Evolutionary conservation across 148 eudicot species (phyloP).

Genomic region (Arctostaphylos glauca): DNA sequence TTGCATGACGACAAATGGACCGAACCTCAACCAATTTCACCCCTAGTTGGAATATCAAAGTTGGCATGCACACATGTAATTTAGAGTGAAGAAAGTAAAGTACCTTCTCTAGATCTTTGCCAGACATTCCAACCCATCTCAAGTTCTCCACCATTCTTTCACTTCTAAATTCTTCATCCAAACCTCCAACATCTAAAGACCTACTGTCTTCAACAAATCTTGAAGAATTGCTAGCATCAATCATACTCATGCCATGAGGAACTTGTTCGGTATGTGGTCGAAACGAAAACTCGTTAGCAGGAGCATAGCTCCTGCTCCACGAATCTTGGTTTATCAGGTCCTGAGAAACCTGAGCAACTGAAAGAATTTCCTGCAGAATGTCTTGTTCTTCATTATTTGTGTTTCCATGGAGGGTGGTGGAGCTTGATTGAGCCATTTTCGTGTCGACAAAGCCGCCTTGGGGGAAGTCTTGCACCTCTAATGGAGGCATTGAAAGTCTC

Average conservation of each 20-base stretch:
- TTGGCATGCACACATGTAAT: neutral
- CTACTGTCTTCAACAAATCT: conserved; percentile 30
- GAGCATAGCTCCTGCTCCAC: conserved; percentile 29
- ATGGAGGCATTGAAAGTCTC: conserved; percentile 67
- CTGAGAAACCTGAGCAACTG: conserved; percentile 70
- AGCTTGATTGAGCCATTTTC: conserved; percentile 37
- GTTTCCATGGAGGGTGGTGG: conserved; percentile 20
- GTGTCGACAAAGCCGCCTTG: conserved; percentile 29
- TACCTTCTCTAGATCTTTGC: conserved; percentile 56
- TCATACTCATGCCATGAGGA: neutral
- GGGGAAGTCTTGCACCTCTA: conserved; percentile 64
- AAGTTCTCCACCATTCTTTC: conserved; percentile 61
- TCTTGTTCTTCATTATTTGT: conserved; percentile 30
- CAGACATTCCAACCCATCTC: conserved; percentile 67
- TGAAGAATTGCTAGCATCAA: conserved; percentile 14
- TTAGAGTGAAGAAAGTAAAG: neutral
- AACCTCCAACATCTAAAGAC: conserved; percentile 35
- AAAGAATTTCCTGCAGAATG: conserved; percentile 59
- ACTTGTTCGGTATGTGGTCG: neutral
- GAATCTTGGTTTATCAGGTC: conserved; percentile 33
- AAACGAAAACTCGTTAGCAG: conserved; percentile 41
- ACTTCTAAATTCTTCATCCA: conserved; percentile 29
- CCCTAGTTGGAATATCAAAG: neutral
- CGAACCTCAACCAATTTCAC: too few relatives aligned
- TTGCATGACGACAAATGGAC: too few relatives aligned